Base-by-base conservation (phyloP, 106 monocot species). In the Allium cepa region DNA sequence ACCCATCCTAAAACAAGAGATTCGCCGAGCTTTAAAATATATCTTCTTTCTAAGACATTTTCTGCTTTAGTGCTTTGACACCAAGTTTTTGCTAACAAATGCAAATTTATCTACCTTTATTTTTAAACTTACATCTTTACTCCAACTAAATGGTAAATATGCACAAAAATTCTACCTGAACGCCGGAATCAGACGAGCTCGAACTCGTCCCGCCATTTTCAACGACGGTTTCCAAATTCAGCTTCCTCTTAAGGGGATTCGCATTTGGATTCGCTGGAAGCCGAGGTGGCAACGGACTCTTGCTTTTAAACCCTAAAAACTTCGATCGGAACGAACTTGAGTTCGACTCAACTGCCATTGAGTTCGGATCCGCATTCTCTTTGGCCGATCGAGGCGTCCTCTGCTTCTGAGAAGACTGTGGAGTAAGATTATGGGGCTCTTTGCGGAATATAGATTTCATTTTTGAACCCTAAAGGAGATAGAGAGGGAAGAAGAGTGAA, bases 311-410 rank as follows among this genome's bases (percentile, higher is more conserved):
- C 10, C 73, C 48, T 3, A 46, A 55, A 17, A 81, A 75, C 4
- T 82, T 73, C 26, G 67, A 11, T 17, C 59, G 22, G 7, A 73
- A 67, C 10, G 81, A 79, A 8, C 77, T 71, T n/a, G 74, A 75
- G 70, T 68, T 76, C n/a, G 78, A 65, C 17, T 78, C 70, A 9
- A 74, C 77, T 16, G 74, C 59, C 17, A 72, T 49, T 10, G 68
- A 8, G 71, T 50, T 73, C 26, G 99, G 99, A 64, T 99, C 93
- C 50, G 90, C 52, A 76, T 99, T 99, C 83, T 99, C 99, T 81
- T 99, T 99, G 28, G 82, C 63, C 26, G 67, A 36, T 63, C 83
- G 76, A 5, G 80, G 78, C 7, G 85, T 49, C 47, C 66, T 66
- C 57, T 63, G 72, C 71, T 79, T 86, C 56, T 85, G 85, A 17